Percentiles rank a stretch among this genome's conserved stretches.
Evolutionary conservation across 345 rosid species (phyloP).

Genomic region (Leavenworthia alabamica): DNA sequence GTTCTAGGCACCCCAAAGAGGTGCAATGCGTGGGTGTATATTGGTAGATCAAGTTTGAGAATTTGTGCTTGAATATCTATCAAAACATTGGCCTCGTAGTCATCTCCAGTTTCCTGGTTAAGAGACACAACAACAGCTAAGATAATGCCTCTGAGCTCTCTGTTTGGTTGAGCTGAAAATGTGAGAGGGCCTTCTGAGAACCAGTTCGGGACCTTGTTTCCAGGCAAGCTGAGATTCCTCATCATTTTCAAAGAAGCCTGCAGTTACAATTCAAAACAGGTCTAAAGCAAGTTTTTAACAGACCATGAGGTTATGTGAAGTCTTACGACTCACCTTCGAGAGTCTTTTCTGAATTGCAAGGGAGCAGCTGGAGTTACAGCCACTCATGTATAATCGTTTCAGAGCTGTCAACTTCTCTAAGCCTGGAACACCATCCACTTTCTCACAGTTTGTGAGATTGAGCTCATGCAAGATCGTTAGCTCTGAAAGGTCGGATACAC

Average conservation of each 20-base stretch:
- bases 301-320: not conserved
- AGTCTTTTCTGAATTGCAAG: constrained; percentile 8
- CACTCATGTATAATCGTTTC: constrained; percentile 11
- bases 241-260: constrained; percentile 45
- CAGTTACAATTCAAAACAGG: not conserved
- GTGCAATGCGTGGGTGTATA: constrained; percentile 8
- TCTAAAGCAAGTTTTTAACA: not conserved
- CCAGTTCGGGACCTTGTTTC: constrained; percentile 53
- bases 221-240: constrained; percentile 47
- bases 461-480: not conserved
- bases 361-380: constrained; percentile 2
- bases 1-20: constrained; percentile 47
- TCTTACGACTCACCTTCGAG: constrained; percentile 1
- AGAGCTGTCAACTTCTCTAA: constrained; percentile 2
- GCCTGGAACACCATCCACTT: constrained; percentile 23
- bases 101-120: constrained; percentile 21
- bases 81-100: constrained; percentile 31
- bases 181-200: constrained; percentile 32
- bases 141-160: constrained; percentile 37
- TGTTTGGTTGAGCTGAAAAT: constrained; percentile 36
- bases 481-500: constrained; percentile 12
- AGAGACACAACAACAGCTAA: constrained; percentile 47
- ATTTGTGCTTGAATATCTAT: constrained; percentile 42
- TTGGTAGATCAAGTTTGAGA: not conserved
- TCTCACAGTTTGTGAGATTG: constrained; percentile 20